Conservation (phyloP, 2,329 filamentous ascomycete species). For the Lasiodiplodia hormozganensis region DNA sequence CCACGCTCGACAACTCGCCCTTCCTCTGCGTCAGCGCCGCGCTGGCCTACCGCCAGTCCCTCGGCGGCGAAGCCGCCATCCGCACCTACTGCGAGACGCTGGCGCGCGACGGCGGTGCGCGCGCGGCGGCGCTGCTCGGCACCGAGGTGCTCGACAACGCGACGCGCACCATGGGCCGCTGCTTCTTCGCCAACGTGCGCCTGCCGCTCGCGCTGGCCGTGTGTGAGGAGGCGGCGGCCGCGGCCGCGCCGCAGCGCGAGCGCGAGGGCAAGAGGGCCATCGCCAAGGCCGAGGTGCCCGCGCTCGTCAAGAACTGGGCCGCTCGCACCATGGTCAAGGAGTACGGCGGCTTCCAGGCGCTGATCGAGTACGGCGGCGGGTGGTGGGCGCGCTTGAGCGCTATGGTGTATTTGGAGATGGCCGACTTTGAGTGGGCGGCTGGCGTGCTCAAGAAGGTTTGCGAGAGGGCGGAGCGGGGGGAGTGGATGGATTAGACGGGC, state of each 20-base stretch:
- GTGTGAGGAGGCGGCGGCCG: constrained; percentile 31
- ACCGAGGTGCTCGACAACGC: constrained; percentile 76
- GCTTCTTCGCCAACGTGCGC: constrained; percentile 75
- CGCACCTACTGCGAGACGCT: constrained; percentile 67
- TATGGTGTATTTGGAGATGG: constrained; percentile 82
- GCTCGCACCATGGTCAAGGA: constrained; percentile 52
- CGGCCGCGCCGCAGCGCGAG: constrained; percentile 32
- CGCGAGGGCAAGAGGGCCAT: constrained; percentile 35
- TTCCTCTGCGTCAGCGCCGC: constrained; percentile 76
- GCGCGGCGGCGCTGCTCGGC: constrained; percentile 67
- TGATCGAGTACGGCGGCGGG: constrained; percentile 65
- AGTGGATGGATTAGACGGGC: constrained; percentile 39
- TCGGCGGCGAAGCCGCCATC: constrained; percentile 78
- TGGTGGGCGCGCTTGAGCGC: constrained; percentile 78
- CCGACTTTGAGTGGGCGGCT: constrained; percentile 77
- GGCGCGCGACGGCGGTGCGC: constrained; percentile 67
- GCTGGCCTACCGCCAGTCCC: constrained; percentile 71
- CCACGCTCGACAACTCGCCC: constrained; percentile 75
- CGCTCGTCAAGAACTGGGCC: constrained; percentile 50
- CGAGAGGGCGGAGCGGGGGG: constrained; percentile 56
- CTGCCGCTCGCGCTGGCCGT: constrained; percentile 66
- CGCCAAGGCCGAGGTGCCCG: constrained; percentile 33
- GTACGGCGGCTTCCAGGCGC: constrained; percentile 76
- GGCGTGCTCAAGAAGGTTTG: constrained; percentile 65
- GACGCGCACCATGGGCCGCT: constrained; percentile 66